These are phyloP conservation scores for Saccharomycopsis lassenensis DNA, from an alignment of 805 yeast species.

Conservation along the genomic window DNA sequence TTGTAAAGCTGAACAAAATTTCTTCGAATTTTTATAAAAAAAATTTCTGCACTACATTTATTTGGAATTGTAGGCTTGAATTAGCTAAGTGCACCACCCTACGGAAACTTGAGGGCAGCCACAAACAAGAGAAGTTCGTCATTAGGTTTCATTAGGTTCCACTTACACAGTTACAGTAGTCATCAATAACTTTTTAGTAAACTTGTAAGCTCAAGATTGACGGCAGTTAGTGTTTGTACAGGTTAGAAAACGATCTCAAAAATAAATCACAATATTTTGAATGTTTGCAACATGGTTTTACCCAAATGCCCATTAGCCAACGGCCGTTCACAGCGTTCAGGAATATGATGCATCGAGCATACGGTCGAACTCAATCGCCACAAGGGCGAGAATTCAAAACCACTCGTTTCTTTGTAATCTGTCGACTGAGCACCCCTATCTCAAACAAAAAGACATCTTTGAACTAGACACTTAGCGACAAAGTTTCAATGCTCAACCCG, in stretches of 20 bases:
- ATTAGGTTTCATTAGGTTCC: no score
- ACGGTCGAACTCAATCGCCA: conserved; percentile 55
- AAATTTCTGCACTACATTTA: no score
- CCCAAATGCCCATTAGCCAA: conserved; percentile 95
- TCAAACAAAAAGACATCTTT: conserved; percentile 27
- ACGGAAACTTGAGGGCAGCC: no score
- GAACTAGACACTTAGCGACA: neutral
- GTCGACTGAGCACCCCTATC: conserved; percentile 97
- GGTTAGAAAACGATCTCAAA: neutral
- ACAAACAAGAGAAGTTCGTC: no score
- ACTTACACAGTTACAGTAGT: no score
- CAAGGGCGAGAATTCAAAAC: conserved; percentile 46
- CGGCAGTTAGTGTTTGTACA: no score
- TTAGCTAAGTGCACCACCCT: no score
- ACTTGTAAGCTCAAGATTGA: no score
- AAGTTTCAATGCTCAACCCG: conserved; percentile 40
- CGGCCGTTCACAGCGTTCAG: conserved; percentile 96
- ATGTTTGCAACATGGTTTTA: conserved; percentile 99
- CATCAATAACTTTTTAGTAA: no score
- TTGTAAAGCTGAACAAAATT: no score
- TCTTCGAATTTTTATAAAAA: no score
- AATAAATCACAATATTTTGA: conserved; percentile 17
- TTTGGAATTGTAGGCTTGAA: no score
- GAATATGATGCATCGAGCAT: conserved; percentile 90
- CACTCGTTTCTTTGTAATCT: conserved; percentile 71